These are phyloP conservation scores for Pestalotiopsis fici DNA, from an alignment of 2,329 filamentous ascomycete genomes.

Conservation along the genomic window DNA sequence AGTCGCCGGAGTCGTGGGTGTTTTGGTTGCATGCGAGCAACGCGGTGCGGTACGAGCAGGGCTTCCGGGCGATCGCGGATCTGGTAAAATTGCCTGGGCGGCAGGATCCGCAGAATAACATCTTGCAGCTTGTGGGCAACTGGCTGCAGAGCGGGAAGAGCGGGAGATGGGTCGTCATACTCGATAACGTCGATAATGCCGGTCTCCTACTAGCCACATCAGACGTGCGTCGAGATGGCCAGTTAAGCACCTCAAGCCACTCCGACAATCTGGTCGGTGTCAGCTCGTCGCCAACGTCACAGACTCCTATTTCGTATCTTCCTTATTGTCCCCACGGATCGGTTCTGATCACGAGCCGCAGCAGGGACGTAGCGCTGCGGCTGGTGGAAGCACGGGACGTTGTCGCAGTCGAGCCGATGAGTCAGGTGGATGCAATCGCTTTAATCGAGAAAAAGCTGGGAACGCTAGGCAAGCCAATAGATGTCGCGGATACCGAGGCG, in stretches of 20 bases:
- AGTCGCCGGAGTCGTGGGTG: not conserved
- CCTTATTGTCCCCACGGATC: conserved; percentile 21
- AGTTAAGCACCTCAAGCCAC: not conserved
- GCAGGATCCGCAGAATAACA: conserved; percentile 23
- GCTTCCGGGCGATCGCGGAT: conserved; percentile 30
- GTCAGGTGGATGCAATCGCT: conserved; percentile 19
- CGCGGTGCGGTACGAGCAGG: conserved; percentile 24
- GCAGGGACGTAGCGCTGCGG: conserved; percentile 10
- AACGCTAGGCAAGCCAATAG: conserved; percentile 7
- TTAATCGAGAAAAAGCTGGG: conserved; percentile 30
- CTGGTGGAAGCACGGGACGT: conserved; percentile 22
- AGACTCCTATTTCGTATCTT: conserved; percentile 22
- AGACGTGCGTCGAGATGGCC: conserved; percentile 8
- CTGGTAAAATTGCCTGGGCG: conserved; percentile 25
- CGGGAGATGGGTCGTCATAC: conserved; percentile 17
- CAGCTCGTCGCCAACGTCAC: not conserved
- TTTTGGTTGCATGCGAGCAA: not conserved
- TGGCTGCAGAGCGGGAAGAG: conserved; percentile 28
- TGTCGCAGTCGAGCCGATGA: conserved; percentile 28
- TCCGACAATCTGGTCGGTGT: not conserved
- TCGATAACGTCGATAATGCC: conserved; percentile 37
- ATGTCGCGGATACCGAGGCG: conserved; percentile 11
- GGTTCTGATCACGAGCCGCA: conserved; percentile 23
- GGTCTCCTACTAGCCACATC: conserved; percentile 22
- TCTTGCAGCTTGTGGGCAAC: conserved; percentile 23